phyloP scores from a whole-genome alignment of 495 filamentous ascomycete genomes.

The Xylona heveae region DNA sequence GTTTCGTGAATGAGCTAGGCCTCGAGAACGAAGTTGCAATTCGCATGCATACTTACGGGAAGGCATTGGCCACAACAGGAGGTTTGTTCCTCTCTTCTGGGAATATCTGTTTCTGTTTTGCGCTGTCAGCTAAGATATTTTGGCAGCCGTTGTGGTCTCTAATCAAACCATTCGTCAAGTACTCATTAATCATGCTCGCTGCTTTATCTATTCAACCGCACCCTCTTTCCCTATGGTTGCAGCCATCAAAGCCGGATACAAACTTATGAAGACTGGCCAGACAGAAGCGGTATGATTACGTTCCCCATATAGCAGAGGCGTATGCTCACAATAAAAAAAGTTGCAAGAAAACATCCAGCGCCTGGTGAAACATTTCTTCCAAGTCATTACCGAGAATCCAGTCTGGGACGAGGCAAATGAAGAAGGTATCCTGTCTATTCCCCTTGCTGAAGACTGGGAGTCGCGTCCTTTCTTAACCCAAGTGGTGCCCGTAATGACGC shows the following conservation, averaged over 20 bases:
- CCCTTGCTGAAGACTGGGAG: too few species aligned
- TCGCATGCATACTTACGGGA: constrained; percentile 57
- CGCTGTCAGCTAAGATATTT: neutral
- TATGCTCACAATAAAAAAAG: too few species aligned
- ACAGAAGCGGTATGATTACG: constrained; percentile 21
- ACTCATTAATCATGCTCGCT: constrained; percentile 26
- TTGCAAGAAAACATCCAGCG: constrained; percentile 18
- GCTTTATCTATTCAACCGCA: constrained; percentile 26
- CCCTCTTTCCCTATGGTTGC: constrained; percentile 27
- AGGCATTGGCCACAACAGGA: constrained; percentile 49
- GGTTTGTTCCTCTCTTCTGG: constrained; percentile 29
- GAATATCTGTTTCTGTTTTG: too few species aligned
- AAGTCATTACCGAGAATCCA: constrained; percentile 13
- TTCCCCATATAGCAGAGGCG: too few species aligned
- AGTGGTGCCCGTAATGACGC: constrained; percentile 12
- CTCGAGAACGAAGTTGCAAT: constrained; percentile 47
- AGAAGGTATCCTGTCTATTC: constrained; percentile 15
- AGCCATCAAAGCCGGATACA: constrained; percentile 23
- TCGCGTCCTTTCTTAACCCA: too few species aligned
- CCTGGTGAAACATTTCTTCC: constrained; percentile 18
- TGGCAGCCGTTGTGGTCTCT: constrained; percentile 16
- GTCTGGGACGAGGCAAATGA: constrained; percentile 12
- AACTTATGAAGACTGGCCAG: constrained; percentile 18
- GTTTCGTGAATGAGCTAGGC: constrained; percentile 42
- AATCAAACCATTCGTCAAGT: constrained; percentile 19